Percentiles rank a stretch among this genome's conserved stretches.
Evolutionary conservation across 2,329 filamentous ascomycete genomes (phyloP).

Genomic region (Phyllosticta citriasiana): DNA sequence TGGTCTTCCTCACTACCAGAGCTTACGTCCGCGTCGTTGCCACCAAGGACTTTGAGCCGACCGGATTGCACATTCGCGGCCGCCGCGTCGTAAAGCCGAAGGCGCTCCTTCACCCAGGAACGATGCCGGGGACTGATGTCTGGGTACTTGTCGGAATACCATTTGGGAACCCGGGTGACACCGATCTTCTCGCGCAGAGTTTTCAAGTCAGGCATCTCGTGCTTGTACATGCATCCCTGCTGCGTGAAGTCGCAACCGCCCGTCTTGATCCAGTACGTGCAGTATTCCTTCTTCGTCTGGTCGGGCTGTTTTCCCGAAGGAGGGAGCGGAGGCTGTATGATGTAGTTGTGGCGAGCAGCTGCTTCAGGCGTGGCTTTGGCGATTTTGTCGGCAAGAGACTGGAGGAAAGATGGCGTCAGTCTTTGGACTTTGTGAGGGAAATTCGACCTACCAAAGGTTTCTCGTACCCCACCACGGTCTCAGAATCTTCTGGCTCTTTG

Average conservation of each 20-base stretch:
- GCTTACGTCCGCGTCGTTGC: background rate
- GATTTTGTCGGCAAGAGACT: background rate
- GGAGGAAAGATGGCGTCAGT: background rate
- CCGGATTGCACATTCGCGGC: background rate
- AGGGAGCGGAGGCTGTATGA: constrained; percentile 13
- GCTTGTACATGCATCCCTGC: constrained; percentile 80
- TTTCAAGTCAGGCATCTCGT: constrained; percentile 72
- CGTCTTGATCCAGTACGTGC: constrained; percentile 81
- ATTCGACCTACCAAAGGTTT: background rate
- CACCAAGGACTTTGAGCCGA: background rate
- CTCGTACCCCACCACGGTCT: background rate
- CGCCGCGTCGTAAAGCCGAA: background rate
- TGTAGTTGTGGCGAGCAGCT: background rate
- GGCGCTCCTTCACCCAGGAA: background rate
- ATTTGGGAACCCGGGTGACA: constrained; percentile 46
- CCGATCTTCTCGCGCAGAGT: constrained; percentile 58
- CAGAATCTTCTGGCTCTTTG: background rate
- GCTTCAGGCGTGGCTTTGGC: background rate
- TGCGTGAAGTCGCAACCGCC: constrained; percentile 78
- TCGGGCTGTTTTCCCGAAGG: constrained; percentile 32
- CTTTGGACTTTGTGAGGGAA: background rate
- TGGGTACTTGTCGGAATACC: constrained; percentile 30
- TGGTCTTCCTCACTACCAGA: background rate
- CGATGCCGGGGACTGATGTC: background rate
- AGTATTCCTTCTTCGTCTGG: constrained; percentile 60